Conservation (phyloP, 148 eudicot genomes). For the Persicaria tinctoria region DNA sequence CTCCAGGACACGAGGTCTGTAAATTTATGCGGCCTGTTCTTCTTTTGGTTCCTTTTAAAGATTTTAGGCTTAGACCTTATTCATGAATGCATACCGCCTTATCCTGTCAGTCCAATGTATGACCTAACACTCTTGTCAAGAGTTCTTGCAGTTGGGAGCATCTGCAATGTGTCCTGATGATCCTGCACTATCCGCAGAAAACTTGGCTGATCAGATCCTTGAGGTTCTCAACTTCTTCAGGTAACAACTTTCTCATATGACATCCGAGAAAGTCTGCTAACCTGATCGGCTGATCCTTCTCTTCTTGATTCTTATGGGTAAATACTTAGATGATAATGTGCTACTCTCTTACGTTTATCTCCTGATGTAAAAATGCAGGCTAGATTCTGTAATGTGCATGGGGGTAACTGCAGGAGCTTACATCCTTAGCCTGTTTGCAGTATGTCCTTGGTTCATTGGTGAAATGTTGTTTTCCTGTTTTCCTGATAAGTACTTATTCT, state of each 20-base stretch:
- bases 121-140: conserved; percentile 58
- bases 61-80: not conserved
- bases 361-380: conserved; percentile 27
- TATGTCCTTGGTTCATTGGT: conserved; percentile 16
- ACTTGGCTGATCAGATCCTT: conserved; percentile 81
- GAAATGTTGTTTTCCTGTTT: not conserved
- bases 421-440: conserved; percentile 44
- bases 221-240: conserved; percentile 84
- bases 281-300: not conserved
- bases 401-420: conserved; percentile 54
- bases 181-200: conserved; percentile 69
- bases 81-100: not conserved
- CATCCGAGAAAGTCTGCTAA: not conserved
- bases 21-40: conserved; percentile 15
- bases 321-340: not conserved
- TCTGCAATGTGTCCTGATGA: conserved; percentile 64
- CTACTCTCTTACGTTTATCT: not conserved
- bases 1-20: conserved; percentile 75
- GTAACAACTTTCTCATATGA: conserved; percentile 25
- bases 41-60: conserved; percentile 2
- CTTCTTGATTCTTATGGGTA: not conserved
- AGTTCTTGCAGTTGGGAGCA: conserved; percentile 98
- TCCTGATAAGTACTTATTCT: conserved; percentile 11
- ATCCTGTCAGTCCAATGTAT: conserved; percentile 38
- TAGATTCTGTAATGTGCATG: conserved; percentile 51